phyloP scores from a whole-genome alignment of 345 rosid species.

The Ceriops tagal region DNA sequence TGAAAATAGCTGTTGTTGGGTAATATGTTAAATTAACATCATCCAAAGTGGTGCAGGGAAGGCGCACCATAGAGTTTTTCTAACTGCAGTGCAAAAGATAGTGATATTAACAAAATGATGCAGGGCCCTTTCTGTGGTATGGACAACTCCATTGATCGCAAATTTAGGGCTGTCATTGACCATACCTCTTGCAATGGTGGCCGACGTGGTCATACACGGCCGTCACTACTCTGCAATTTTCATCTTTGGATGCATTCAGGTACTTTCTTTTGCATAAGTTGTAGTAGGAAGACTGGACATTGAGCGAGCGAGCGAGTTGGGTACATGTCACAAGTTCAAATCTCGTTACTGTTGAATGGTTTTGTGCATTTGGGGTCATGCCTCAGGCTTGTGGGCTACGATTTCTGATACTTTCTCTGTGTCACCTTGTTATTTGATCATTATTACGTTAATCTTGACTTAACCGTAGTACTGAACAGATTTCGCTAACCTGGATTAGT shows the following conservation, averaged over 20 bases:
- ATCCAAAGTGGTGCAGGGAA: not conserved
- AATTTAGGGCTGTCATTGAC: conserved; percentile 79
- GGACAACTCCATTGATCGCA: conserved; percentile 87
- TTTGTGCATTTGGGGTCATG: no score
- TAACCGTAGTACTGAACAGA: not conserved
- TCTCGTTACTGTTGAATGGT: no score
- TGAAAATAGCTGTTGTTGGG: not conserved
- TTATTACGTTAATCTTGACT: no score
- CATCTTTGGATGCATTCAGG: conserved; percentile 76
- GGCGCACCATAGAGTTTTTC: no score
- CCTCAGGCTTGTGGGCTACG: not conserved
- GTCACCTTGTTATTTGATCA: not conserved
- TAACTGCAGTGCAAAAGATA: not conserved
- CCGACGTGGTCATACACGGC: conserved; percentile 73
- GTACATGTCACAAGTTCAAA: no score
- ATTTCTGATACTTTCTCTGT: not conserved
- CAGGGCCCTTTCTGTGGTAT: conserved; percentile 83
- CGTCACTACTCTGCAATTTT: conserved; percentile 65
- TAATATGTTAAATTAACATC: no score
- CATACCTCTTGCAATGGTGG: conserved; percentile 82
- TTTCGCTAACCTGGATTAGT: not conserved
- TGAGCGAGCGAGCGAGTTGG: no score
- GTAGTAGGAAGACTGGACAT: no score
- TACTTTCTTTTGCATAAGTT: conserved; percentile 1
- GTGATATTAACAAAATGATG: conserved; percentile 4